phyloP scores from a whole-genome alignment of 306 rosid species.

The Corylus avellana region DNA sequence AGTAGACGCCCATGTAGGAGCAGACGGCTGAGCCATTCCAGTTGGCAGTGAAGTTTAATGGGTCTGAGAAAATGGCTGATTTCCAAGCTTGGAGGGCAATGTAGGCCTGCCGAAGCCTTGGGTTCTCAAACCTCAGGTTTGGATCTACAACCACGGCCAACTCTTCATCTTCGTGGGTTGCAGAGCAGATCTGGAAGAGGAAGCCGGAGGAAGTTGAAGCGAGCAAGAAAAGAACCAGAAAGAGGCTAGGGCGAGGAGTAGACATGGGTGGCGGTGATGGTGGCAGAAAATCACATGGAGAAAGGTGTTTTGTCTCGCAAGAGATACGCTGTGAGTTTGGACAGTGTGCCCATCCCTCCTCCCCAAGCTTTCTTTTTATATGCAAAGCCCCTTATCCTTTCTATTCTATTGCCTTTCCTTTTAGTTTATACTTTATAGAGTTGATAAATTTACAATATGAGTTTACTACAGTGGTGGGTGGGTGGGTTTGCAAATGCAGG shows the following conservation, averaged over 20 bases:
- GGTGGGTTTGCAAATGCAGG: too few relatives aligned
- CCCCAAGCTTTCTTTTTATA: conserved; percentile 25
- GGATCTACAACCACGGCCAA: conserved; percentile 14
- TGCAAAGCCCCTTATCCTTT: neutral
- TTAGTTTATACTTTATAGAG: neutral
- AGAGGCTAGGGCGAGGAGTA: neutral
- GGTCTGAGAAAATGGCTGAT: conserved; percentile 70
- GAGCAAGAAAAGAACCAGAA: conserved; percentile 1
- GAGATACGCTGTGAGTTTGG: conserved; percentile 6
- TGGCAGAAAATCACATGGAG: conserved; percentile 10
- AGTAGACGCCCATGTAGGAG: conserved; percentile 64
- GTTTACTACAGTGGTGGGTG: neutral
- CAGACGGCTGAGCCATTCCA: conserved; percentile 79
- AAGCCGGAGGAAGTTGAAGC: neutral
- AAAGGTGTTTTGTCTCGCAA: neutral
- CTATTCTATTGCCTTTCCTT: neutral
- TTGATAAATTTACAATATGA: neutral
- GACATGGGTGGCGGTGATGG: conserved; percentile 8
- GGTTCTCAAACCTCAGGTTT: conserved; percentile 27
- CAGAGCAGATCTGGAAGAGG: conserved; percentile 3
- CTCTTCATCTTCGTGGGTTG: neutral
- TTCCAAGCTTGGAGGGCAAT: conserved; percentile 77
- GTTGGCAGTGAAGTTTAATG: conserved; percentile 45
- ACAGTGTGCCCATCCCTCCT: conserved; percentile 12
- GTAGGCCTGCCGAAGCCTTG: conserved; percentile 53